A percentile compares a stretch with the other conserved stretches of the same genome.
phyloP scores from a whole-genome alignment of 345 rosid species.

The Pistacia integerrima region DNA sequence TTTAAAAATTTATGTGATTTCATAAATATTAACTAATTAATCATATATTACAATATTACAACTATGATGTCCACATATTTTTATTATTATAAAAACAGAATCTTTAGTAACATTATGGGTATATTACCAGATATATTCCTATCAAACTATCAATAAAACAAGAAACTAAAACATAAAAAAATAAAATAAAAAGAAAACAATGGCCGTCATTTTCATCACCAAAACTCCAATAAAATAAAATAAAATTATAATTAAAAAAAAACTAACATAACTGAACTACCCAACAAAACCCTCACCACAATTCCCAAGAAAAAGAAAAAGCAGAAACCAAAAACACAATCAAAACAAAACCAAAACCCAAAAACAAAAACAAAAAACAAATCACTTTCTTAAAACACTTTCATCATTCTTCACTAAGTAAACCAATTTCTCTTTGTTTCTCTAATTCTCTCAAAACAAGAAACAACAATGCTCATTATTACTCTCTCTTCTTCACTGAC shows the following conservation, averaged over 20 bases:
- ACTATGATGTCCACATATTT: no score
- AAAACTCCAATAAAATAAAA: not conserved
- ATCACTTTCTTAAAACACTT: not conserved
- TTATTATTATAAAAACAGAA: no score
- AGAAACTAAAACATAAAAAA: no score
- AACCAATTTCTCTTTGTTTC: not conserved
- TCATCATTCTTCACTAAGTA: not conserved
- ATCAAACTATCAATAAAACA: no score
- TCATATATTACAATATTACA: no score
- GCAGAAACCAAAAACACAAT: not conserved
- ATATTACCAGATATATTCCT: no score
- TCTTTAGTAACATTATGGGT: no score
- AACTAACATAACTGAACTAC: slow-evolving; percentile 12
- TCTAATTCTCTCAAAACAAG: not conserved
- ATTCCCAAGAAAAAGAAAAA: slow-evolving; percentile 7
- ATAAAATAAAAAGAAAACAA: no score
- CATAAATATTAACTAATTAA: no score
- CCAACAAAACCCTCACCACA: not conserved
- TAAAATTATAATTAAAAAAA: not conserved
- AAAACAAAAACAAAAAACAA: not conserved
- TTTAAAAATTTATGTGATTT: no score
- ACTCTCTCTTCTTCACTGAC: not conserved
- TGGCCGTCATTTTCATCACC: not conserved
- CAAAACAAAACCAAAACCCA: not conserved
- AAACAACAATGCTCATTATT: not conserved